Conservation (phyloP, 2,329 filamentous ascomycete genomes). For the Botryotinia globosa region DNA sequence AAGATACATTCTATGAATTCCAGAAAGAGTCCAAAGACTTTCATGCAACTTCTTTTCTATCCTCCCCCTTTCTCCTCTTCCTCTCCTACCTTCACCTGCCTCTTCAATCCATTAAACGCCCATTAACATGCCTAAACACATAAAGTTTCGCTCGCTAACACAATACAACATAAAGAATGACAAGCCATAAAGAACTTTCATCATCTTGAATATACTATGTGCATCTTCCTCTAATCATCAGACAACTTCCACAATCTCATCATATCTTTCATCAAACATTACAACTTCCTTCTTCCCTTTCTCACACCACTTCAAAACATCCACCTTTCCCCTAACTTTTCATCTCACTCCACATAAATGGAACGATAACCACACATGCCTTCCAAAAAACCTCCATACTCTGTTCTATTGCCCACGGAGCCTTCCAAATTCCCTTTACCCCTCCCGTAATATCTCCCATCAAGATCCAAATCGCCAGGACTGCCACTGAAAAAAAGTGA, state of each 20-base stretch:
- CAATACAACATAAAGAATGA: background rate
- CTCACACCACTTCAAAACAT: background rate
- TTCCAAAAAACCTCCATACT: slow-evolving; percentile 72
- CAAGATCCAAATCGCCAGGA: slow-evolving; percentile 74
- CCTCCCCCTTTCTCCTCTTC: background rate
- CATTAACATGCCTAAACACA: background rate
- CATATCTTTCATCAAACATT: slow-evolving; percentile 7
- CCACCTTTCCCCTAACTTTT: slow-evolving; percentile 31
- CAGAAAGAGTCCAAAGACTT: too few relatives aligned
- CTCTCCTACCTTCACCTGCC: background rate
- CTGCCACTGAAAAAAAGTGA: slow-evolving; percentile 93
- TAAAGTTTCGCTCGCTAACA: background rate
- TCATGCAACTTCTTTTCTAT: too few relatives aligned
- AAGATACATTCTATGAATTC: too few relatives aligned
- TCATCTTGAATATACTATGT: background rate
- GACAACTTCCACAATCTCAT: background rate
- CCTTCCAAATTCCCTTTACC: slow-evolving; percentile 50
- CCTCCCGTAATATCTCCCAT: slow-evolving; percentile 47
- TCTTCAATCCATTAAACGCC: background rate
- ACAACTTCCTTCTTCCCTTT: background rate
- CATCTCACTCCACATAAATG: slow-evolving; percentile 72
- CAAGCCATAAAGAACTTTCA: background rate
- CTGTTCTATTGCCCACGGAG: slow-evolving; percentile 64
- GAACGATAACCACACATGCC: slow-evolving; percentile 77
- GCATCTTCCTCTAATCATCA: background rate